A percentile compares a stretch with the other conserved stretches of the same genome.
These are phyloP conservation scores for Trifolium fragiferum DNA, from an alignment of 306 rosid species.

Conservation along the genomic window DNA sequence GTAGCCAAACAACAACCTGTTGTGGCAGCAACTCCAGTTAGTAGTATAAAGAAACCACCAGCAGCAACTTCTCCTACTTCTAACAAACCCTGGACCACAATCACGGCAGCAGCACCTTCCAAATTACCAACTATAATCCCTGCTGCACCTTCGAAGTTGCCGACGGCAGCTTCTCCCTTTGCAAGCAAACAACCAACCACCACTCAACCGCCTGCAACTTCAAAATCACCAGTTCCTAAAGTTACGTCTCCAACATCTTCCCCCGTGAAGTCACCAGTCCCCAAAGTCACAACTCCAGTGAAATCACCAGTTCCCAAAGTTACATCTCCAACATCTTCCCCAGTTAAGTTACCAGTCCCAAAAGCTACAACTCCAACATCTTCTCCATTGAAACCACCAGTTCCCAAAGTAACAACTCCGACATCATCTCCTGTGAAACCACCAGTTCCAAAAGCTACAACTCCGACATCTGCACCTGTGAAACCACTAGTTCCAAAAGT, in stretches of 20 bases:
- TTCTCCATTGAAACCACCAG: background rate
- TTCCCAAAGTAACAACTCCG: constrained; percentile 8
- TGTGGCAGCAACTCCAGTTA: constrained; percentile 31
- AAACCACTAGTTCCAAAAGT: constrained; percentile 11
- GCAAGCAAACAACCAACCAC: constrained; percentile 10
- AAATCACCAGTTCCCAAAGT: constrained; percentile 29
- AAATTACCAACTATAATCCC: constrained; percentile 37
- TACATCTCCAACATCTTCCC: constrained; percentile 28
- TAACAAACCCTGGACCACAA: constrained; percentile 1
- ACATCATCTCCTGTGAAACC: constrained; percentile 19
- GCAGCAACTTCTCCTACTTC: constrained; percentile 29
- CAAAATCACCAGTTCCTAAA: background rate
- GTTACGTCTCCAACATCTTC: background rate
- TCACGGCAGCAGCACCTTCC: constrained; percentile 25
- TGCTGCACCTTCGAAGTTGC: constrained; percentile 40
- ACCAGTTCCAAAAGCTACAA: background rate
- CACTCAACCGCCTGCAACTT: constrained; percentile 6
- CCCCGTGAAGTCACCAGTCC: background rate
- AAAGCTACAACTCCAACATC: constrained; percentile 18
- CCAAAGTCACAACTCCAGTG: background rate
- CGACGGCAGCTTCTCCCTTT: constrained; percentile 31
- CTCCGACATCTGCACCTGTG: constrained; percentile 24
- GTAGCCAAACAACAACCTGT: constrained; percentile 12
- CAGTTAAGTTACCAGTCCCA: constrained; percentile 28
- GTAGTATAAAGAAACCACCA: constrained; percentile 16